Base-by-base conservation (phyloP, 2,329 filamentous ascomycete genomes). In the Botrytis aclada region DNA sequence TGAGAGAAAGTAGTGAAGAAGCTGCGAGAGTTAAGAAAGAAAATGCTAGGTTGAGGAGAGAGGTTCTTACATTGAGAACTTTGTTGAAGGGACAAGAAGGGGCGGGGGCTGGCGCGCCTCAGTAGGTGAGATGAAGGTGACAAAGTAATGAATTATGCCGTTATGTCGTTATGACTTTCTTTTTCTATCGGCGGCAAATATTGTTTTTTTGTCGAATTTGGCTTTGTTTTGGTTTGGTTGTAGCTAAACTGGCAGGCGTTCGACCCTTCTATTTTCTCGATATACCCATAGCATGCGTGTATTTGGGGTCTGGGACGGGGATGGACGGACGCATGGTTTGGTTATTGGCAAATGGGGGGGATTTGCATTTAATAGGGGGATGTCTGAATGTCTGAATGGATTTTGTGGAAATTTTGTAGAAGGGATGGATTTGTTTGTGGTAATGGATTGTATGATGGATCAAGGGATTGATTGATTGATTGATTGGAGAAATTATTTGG, bases 41-140 rank as follows among this genome's bases (percentile, higher is more conserved):
- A 81, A 97, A 97, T 80, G 88, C 91, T 72, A 86, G 93, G 75
- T 82, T 98, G 78, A 94, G 92, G 84, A 87, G 94, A 78, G 94
- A 97, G 84, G 90, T 95, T 79, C 88, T 92, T 14, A 79, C 77
- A 16, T 61, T 81, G 43, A 77, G 77, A 72, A 74, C 77, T 29
- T 39, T 78, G 34, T 61, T 78, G 51, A 78, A 78, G 64, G 77
- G 74, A 25, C 75, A 74, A 54, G 74, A 75, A 60, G 34, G 45
- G 37, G 45, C 51, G n/a, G n/a, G n/a, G 14, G 16, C n/a, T 29
- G 51, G n/a, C 14, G n/a, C 34, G 16, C 25, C 34, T 18, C 25
- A 67, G 34, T 41, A 34, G 51, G 37, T 43, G 61, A 18, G 61
- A 29, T 43, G 61, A n/a, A n/a, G 39, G 16, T 62, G 60, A n/a